phyloP scores from a whole-genome alignment of 306 rosid genomes.

The Gastrolobium villosum region DNA sequence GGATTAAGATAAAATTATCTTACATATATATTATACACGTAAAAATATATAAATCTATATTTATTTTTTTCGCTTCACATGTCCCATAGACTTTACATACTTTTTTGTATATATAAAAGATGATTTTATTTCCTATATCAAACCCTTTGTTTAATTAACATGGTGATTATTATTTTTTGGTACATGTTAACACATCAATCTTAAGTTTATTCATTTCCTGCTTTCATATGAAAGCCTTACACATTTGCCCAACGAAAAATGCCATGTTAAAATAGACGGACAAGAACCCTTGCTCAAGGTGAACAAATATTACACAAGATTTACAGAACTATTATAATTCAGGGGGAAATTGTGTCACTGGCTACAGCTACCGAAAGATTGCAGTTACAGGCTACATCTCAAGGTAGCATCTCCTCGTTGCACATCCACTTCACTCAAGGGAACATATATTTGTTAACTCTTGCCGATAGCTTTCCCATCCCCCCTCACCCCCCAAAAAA shows the following conservation, averaged over 20 bases:
- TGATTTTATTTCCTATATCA: too few relatives aligned
- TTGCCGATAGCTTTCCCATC: conserved; percentile 13
- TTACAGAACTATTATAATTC: conserved; percentile 28
- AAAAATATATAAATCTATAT: too few relatives aligned
- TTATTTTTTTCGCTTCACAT: too few relatives aligned
- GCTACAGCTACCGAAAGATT: conserved; percentile 7
- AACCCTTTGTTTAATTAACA: too few relatives aligned
- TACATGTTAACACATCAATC: too few relatives aligned
- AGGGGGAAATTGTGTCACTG: conserved; percentile 25
- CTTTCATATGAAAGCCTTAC: too few relatives aligned
- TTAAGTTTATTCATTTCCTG: too few relatives aligned
- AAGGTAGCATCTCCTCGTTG: conserved; percentile 35
- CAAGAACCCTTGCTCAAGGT: not conserved
- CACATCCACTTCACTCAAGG: conserved; percentile 32
- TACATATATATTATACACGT: too few relatives aligned
- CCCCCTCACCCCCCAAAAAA: conserved; percentile 33
- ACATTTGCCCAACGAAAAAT: not conserved
- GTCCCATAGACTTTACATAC: too few relatives aligned
- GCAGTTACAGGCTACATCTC: not conserved
- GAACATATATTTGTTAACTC: conserved; percentile 31
- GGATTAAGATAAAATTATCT: too few relatives aligned
- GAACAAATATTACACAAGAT: conserved; percentile 16
- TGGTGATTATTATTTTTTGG: too few relatives aligned
- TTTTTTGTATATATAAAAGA: too few relatives aligned
- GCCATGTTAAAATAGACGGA: conserved; percentile 14